Evolutionary conservation across 2,329 filamentous ascomycete genomes (phyloP).

Genomic region (Sporothrix curviconia): DNA sequence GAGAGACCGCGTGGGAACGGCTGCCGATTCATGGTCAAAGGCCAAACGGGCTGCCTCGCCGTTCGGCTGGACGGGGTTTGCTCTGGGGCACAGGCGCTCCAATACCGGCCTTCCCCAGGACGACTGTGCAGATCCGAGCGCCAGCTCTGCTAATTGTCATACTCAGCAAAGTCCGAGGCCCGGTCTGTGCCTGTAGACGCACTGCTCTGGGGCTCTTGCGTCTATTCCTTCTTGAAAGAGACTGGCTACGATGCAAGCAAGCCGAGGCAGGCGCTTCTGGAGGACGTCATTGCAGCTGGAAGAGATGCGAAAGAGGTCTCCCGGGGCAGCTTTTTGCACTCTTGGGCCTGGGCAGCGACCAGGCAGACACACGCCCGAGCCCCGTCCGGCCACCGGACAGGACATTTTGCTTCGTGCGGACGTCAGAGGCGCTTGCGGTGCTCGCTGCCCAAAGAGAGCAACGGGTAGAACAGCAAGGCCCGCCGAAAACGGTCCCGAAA

Average conservation of each 20-base stretch:
- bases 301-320: background rate
- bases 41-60: background rate
- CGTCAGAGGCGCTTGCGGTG: background rate
- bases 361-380: background rate
- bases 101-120: background rate
- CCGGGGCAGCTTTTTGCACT: background rate
- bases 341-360: conserved; percentile 6
- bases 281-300: background rate
- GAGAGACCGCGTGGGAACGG: background rate
- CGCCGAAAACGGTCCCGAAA: background rate
- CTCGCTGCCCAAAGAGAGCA: background rate
- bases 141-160: background rate
- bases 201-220: background rate
- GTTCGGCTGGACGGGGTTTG: background rate
- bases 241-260: background rate
- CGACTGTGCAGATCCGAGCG: background rate
- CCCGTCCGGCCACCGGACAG: background rate
- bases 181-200: background rate
- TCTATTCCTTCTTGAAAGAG: conserved; percentile 7
- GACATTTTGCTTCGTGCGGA: background rate
- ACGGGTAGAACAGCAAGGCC: background rate
- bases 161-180: conserved; percentile 5
- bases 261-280: background rate
- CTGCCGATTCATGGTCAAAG: background rate
- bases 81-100: background rate